Base-by-base conservation (phyloP, 352 stramenopile genomes). In the Phytophthora ramorum region DNA sequence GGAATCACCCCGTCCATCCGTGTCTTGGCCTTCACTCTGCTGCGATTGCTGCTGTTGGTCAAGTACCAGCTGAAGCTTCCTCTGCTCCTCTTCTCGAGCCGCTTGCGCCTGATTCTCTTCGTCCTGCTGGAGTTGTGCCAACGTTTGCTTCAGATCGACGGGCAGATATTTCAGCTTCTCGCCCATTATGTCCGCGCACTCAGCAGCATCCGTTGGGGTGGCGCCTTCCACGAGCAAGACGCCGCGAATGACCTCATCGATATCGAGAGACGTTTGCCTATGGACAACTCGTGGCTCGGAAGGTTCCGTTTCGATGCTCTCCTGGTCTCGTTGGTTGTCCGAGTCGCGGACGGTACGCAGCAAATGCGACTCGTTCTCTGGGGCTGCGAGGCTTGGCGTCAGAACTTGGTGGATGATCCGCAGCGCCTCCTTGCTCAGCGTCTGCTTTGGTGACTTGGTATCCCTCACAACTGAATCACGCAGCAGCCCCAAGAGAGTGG, bases 401-500 rank as follows among this genome's bases (percentile, higher is more conserved):
- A 73, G 14, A 20, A 73, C 47, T 50, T 78, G 63, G 0, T 66
- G 47, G 7, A 85, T 46, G 26, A 85, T 59, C 16, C 57, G 59
- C 19, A 88, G 8, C 16, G 75, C 48, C 48, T 89, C 82, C 34
- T 88, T 91, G 58, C 82, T 90, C 10, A 88, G 35, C 32, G 41
- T 74, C 48, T 88, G 83, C 56, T 90, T 90, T 1, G 63, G 50
- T 5, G 80, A 85, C 49, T 91, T 91, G 8, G 73, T 84, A 34
- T 92, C 83, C 20, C 69, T 68, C 35, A 78, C 24, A 32, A 92
- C 69, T 1, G 78, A 63, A 20, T 89, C 83, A 3, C 70, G 73
- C 30, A 90, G 65, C 1, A 88, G 56, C 7, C 58, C 46, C 1
- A 90, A 26, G 7, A 92, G 37, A 12, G 47, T 83, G 30, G 67